These are phyloP conservation scores for Lenwebbia sp. DNA, from an alignment of 345 rosid species.

Conservation along the genomic window DNA sequence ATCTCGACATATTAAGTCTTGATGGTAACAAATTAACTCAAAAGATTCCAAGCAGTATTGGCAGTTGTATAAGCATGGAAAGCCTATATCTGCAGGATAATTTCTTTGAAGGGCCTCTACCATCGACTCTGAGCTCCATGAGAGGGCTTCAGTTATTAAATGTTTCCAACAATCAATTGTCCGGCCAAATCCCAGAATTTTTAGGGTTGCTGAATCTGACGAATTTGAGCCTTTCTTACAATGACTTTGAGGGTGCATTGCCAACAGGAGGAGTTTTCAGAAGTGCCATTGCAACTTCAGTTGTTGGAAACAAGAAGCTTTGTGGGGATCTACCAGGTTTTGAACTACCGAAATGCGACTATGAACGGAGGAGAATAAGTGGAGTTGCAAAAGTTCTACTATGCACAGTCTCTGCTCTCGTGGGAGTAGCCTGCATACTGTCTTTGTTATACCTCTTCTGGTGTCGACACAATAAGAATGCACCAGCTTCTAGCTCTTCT, in stretches of 20 bases:
- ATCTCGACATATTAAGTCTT: background rate
- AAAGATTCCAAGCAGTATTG: background rate
- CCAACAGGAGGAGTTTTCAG: background rate
- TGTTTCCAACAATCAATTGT: background rate
- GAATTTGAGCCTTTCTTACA: background rate
- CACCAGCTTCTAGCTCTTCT: background rate
- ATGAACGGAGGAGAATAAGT: background rate
- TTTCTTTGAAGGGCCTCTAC: background rate
- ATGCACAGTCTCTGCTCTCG: background rate
- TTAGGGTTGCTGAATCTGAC: background rate
- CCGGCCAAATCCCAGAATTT: background rate
- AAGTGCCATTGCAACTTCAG: background rate
- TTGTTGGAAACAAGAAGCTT: background rate
- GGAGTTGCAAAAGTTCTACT: background rate
- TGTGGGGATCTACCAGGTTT: background rate
- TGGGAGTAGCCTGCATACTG: background rate
- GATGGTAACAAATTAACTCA: background rate
- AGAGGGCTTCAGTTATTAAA: background rate
- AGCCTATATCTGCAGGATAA: background rate
- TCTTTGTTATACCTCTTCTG: background rate
- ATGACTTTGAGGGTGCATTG: background rate
- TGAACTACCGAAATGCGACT: background rate
- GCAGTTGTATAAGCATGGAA: background rate
- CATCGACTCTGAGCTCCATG: background rate
- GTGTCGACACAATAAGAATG: background rate